A percentile compares a stretch with the other conserved stretches of the same genome.
phyloP scores from a whole-genome alignment of 306 rosid genomes.

The Quercus dentata region DNA sequence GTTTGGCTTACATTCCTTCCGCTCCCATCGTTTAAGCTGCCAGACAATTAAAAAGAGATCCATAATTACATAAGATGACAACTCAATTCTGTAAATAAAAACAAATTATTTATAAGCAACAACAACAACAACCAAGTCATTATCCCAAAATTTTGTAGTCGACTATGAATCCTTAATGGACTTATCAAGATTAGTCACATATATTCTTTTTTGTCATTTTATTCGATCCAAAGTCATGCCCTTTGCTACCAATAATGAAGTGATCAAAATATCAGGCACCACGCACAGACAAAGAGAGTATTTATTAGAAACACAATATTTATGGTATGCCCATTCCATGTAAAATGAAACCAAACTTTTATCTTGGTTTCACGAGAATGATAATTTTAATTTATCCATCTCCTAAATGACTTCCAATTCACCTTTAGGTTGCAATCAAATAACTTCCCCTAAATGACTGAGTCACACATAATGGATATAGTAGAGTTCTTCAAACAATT shows the following conservation, averaged over 20 bases:
- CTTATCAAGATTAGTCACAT: no score
- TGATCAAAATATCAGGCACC: no score
- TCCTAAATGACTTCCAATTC: not conserved
- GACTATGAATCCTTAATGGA: no score
- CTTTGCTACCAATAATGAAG: no score
- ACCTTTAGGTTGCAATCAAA: not conserved
- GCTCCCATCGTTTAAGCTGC: constrained; percentile 89
- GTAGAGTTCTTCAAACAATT: constrained; percentile 3
- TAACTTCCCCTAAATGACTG: not conserved
- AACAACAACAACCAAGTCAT: no score
- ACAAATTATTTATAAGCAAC: not conserved
- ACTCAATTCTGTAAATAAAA: not conserved
- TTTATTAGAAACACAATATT: not conserved
- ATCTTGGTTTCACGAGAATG: not conserved
- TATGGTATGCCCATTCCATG: not conserved
- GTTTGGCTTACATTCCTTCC: constrained; percentile 92
- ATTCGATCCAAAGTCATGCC: no score
- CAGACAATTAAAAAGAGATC: constrained; percentile 13
- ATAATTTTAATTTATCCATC: not conserved
- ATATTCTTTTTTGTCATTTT: no score
- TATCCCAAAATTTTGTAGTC: no score
- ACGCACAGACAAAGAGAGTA: no score
- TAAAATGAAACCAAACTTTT: not conserved
- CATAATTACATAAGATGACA: constrained; percentile 8
- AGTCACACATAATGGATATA: not conserved